Base-by-base conservation (phyloP, 805 yeast genomes). In the Candida silvicultrix region DNA sequence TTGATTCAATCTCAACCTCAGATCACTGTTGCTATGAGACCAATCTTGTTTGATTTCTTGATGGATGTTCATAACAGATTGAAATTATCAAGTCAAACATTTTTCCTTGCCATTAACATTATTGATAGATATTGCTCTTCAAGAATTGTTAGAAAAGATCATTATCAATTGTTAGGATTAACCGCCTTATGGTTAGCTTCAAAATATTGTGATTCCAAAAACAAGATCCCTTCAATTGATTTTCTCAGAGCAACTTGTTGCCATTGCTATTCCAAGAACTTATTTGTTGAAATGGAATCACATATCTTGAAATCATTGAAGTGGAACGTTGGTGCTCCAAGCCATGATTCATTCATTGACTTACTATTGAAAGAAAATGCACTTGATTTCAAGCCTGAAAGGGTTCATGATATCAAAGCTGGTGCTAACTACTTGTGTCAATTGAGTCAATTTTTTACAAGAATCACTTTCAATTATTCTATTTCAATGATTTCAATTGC, bases 101-200 rank as follows among this genome's bases (percentile, higher is more conserved):
- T 83, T 63, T 85, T 70, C 61, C 74, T 78, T 59, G 78, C 85
- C 51, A 77, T 84, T 50, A 81, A 81, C 56, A 75, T 89, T 49
- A 75, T 90, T 48, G 97, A 90, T 62, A 77, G 96, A 47, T 92
- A 90, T 67, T 84, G 94, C 59, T 83, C 95, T 41, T 79, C 80
- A 53, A 75, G 95, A 53, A 78, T 87, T 21, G 89, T 89, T 8
- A 79, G 85, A 62, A 78, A 84, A 52, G 86, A 85, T 49, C 95
- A 89, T 60, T 83, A 85, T 59, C 97, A 89, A 66, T 71, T 90
- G 44, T 79, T 90, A 23, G 95, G 95, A 25, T 79, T 95, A 53
- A 83, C 95, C 2, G 82, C 95, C 25, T 66, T 90, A 44, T 92
- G 97, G 97, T 78, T 92, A 18, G 89, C 96, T 3, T 77, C 95